Evolutionary conservation across 1,139 yeast species (phyloP).

Genomic region (Blastobotrys indianensis): DNA sequence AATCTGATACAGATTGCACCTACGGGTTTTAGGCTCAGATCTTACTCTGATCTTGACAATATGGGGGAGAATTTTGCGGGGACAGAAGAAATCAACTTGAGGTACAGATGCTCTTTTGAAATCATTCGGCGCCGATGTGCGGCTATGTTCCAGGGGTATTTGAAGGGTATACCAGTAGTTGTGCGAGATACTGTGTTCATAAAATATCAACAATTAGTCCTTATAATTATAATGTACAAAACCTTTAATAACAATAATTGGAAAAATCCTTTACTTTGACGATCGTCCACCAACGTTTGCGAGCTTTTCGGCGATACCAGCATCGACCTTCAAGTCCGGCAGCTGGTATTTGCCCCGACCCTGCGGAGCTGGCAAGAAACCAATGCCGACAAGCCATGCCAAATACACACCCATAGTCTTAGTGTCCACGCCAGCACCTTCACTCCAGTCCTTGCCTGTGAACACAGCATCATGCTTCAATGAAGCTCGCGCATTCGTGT

Average conservation of each 20-base stretch:
- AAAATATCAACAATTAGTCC: no score
- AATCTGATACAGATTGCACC: no score
- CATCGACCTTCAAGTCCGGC: conserved; percentile 53
- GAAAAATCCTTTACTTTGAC: conserved; percentile 20
- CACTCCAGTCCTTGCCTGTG: conserved; percentile 60
- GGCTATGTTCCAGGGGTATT: no score
- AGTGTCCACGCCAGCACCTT: conserved; percentile 66
- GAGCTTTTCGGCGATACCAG: conserved; percentile 59
- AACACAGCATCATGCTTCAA: conserved; percentile 54
- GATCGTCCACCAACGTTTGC: conserved; percentile 84
- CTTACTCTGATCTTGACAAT: no score
- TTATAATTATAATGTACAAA: no score
- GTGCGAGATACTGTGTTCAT: no score
- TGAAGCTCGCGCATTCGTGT: conserved; percentile 63
- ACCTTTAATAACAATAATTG: neutral
- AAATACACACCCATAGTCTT: conserved; percentile 69
- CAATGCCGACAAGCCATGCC: conserved; percentile 70
- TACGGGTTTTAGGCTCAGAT: no score
- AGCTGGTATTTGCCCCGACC: conserved; percentile 40
- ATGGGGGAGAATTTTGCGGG: no score
- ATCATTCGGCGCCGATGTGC: no score
- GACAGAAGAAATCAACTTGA: no score
- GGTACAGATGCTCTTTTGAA: no score
- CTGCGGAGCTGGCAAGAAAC: conserved; percentile 55
- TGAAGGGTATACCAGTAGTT: no score